phyloP scores from a whole-genome alignment of 2,329 filamentous ascomycete genomes.

The Coniochaeta ligniaria region DNA sequence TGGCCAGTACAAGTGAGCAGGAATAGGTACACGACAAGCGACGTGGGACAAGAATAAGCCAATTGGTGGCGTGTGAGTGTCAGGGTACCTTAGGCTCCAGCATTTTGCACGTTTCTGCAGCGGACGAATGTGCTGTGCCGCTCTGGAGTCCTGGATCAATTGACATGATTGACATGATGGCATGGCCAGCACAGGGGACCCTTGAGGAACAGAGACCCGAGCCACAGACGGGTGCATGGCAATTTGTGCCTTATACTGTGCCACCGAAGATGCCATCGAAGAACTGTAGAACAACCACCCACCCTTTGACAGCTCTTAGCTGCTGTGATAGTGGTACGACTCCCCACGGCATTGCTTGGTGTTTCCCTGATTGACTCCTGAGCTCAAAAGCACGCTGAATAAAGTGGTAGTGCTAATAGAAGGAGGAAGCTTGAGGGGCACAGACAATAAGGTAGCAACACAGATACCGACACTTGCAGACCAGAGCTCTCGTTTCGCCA shows the following conservation, averaged over 20 bases:
- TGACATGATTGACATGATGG: not conserved
- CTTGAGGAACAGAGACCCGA: not conserved
- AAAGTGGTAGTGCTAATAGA: not conserved
- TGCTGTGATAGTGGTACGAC: not conserved
- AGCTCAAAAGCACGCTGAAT: not conserved
- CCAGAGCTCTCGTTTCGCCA: not conserved
- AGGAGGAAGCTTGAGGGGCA: not conserved
- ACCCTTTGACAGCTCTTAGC: not conserved
- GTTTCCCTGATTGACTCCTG: not conserved
- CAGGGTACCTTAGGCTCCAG: not conserved
- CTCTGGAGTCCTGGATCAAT: not conserved
- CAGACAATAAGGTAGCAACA: not conserved
- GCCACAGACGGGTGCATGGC: not conserved
- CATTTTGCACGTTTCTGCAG: not conserved
- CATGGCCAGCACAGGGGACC: not conserved
- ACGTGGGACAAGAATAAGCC: not conserved
- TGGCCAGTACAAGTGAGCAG: not conserved
- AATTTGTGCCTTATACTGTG: not conserved
- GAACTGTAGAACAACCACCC: not conserved
- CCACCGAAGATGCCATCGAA: not conserved
- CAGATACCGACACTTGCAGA: not conserved
- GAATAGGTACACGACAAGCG: not conserved
- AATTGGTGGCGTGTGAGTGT: not conserved
- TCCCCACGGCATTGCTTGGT: not conserved
- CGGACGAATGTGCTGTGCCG: not conserved